Conservation (phyloP, 306 rosid genomes). For the Astragalus membranaceus region DNA sequence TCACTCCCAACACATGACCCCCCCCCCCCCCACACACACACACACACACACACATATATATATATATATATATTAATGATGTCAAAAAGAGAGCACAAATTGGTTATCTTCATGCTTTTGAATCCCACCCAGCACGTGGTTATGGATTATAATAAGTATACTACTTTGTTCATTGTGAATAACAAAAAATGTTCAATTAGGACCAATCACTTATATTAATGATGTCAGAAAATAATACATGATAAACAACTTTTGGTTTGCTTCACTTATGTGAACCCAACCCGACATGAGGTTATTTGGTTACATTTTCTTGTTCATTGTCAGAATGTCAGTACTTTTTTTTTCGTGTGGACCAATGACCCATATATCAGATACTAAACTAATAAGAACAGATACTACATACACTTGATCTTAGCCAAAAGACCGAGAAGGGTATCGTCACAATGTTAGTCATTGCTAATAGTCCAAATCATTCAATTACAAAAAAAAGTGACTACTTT, state of each 20-base stretch:
- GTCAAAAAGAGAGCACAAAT: not conserved
- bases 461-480: not conserved
- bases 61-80: not conserved
- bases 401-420: too few relatives aligned
- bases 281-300: not conserved
- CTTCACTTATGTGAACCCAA: conserved; percentile 1
- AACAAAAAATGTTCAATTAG: not conserved
- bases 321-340: too few relatives aligned
- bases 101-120: not conserved
- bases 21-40: too few relatives aligned
- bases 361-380: too few relatives aligned
- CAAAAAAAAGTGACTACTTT: not conserved
- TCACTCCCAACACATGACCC: not conserved
- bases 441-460: not conserved
- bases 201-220: not conserved
- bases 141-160: not conserved
- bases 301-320: not conserved
- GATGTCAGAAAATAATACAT: not conserved
- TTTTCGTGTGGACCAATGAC: too few relatives aligned
- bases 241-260: not conserved
- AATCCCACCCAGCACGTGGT: not conserved
- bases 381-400: too few relatives aligned
- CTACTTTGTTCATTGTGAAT: not conserved
- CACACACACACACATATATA: too few relatives aligned
- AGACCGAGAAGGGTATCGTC: too few relatives aligned